Base-by-base conservation (phyloP, 805 yeast genomes). In the Schizosaccharomyces pombe region DNA sequence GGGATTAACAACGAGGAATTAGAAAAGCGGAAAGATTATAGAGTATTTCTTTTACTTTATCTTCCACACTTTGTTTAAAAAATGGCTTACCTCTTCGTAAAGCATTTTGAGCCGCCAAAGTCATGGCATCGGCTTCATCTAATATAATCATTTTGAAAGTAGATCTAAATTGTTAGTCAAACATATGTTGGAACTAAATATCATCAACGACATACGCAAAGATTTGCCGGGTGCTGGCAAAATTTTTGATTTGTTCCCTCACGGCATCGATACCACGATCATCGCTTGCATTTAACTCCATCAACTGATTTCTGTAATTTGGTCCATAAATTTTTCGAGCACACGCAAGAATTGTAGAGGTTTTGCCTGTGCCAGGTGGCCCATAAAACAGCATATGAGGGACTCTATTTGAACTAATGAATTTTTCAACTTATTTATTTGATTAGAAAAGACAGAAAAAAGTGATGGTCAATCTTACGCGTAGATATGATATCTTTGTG, bases 51-150 rank as follows among this genome's bases (percentile, higher is more conserved):
- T n/a, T n/a, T n/a, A n/a, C n/a, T n/a, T n/a, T n/a, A n/a, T n/a
- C n/a, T n/a, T n/a, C n/a, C n/a, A n/a, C n/a, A n/a, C n/a, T n/a
- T n/a, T n/a, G n/a, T n/a, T n/a, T n/a, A n/a, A n/a, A n/a, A n/a
- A n/a, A n/a, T 37, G 2, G 24, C 87, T 84, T 83, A 1, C 94
- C 89, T 67, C 98, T 76, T 69, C 98, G 77, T 58, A 91, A 72
- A 1, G 98, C 98, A 55, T 86, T 77, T 64, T 91, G 98, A 0
- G 98, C 98, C 61, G 85, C 96, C 47, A 85, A 76, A 8, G 98
- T 91, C 96, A 91, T 91, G 11, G 95, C 85, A 66, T 91, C 96
- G 0, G 96, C 96, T 67, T 87, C 96, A 69, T 87, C 96, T 55
- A 91, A 68, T 47, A 91, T 84, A 58, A 91, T 82, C 61, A 91